Conservation (phyloP, 1,284 basidiomycete genomes). For the Irpex sp. region DNA sequence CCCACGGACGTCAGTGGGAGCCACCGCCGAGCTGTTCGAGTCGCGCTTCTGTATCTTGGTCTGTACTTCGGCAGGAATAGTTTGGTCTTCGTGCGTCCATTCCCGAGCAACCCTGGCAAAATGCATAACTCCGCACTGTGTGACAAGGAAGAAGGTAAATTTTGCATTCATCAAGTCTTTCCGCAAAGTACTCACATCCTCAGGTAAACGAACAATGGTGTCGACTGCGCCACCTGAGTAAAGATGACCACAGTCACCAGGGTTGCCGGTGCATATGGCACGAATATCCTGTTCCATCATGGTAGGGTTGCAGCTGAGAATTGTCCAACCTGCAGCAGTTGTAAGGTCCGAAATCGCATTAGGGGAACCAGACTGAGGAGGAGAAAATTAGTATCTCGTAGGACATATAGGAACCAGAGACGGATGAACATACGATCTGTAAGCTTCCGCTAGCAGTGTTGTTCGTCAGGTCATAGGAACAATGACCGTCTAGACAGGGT, state of each 20-base stretch:
- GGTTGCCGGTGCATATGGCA: slow-evolving; percentile 38
- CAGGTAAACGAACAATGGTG: slow-evolving; percentile 49
- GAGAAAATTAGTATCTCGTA: not conserved
- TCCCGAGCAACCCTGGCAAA: slow-evolving; percentile 48
- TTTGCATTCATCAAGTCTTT: slow-evolving; percentile 16
- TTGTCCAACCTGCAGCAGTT: slow-evolving; percentile 47
- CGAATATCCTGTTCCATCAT: slow-evolving; percentile 41
- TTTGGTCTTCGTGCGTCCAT: slow-evolving; percentile 38
- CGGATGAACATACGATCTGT: not conserved
- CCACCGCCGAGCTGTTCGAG: slow-evolving; percentile 15
- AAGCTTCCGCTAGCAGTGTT: not conserved
- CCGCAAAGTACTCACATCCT: slow-evolving; percentile 30
- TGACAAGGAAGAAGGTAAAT: not conserved
- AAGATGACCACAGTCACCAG: slow-evolving; percentile 40
- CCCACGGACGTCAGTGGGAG: slow-evolving; percentile 34
- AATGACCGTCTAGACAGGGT: not conserved
- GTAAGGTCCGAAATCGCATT: slow-evolving; percentile 51
- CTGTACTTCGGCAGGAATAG: slow-evolving; percentile 32
- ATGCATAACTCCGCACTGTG: slow-evolving; percentile 43
- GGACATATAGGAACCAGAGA: not conserved
- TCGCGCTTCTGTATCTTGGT: slow-evolving; percentile 31
- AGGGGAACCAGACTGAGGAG: slow-evolving; percentile 27
- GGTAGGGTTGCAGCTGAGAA: slow-evolving; percentile 41
- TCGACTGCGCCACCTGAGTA: slow-evolving; percentile 41
- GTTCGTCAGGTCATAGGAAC: slow-evolving; percentile 3